Evolutionary conservation across 192 early-diverging fungal genomes (phyloP).

Genomic region (Coemansia sp.): DNA sequence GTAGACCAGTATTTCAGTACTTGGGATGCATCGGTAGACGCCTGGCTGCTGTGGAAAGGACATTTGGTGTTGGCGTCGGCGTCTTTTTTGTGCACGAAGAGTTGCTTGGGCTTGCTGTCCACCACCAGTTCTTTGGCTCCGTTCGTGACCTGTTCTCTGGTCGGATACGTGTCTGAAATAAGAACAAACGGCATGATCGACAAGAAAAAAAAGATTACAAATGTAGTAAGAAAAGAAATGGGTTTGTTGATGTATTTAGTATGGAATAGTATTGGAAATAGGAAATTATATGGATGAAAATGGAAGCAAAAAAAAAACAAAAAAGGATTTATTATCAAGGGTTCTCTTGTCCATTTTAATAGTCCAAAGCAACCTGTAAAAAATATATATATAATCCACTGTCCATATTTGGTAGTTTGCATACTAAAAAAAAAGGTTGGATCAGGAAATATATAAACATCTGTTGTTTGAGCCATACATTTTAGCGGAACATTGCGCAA

Average conservation of each 20-base stretch:
- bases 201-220: neutral
- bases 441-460: neutral
- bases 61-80: neutral
- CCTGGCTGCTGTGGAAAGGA: constrained; percentile 5
- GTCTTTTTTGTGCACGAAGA: neutral
- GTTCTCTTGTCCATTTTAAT: no score
- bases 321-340: no score
- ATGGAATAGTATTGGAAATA: neutral
- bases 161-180: constrained; percentile 9
- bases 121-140: constrained; percentile 7
- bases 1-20: constrained; percentile 24
- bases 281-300: no score
- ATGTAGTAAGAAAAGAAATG: neutral
- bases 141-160: constrained; percentile 7
- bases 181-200: constrained; percentile 5
- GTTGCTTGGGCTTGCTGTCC: neutral
- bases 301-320: no score
- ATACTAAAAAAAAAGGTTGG: no score
- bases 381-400: no score
- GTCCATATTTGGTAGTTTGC: no score
- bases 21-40: neutral
- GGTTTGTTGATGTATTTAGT: neutral
- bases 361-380: no score
- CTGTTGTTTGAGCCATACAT: neutral
- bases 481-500: no score